Conservation (phyloP, 2,329 filamentous ascomycete species). For the Lachnellula arida region DNA sequence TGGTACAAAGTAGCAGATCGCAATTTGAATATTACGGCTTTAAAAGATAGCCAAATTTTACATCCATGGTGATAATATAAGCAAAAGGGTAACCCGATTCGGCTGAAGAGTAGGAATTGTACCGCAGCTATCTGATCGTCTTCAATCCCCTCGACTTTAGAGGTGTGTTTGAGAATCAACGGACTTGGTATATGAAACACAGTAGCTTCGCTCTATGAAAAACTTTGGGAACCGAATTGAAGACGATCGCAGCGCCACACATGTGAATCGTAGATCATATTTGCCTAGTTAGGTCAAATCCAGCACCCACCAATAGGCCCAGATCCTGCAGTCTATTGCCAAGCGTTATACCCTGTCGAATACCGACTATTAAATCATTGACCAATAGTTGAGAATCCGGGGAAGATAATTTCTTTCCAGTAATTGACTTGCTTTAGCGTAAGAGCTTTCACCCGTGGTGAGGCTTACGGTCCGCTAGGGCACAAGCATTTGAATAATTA, state of each 20-base stretch:
- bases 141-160: no score
- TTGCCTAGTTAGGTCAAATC: neutral
- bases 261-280: neutral
- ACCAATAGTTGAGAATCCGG: neutral
- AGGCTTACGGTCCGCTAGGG: neutral
- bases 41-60: neutral
- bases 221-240: neutral
- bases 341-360: neutral
- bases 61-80: neutral
- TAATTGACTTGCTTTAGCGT: no score
- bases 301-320: neutral
- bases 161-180: no score
- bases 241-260: neutral
- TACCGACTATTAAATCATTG: neutral
- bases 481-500: neutral
- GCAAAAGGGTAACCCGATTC: neutral
- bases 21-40: neutral
- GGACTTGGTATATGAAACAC: neutral
- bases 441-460: neutral
- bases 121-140: no score
- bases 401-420: neutral
- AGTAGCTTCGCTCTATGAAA: neutral
- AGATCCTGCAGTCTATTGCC: neutral
- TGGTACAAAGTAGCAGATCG: neutral
- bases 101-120: no score